Percentiles rank a stretch among this genome's conserved stretches.
These are phyloP conservation scores for Gomphus sp. DNA, from an alignment of 1,284 basidiomycete species.

Conservation along the genomic window DNA sequence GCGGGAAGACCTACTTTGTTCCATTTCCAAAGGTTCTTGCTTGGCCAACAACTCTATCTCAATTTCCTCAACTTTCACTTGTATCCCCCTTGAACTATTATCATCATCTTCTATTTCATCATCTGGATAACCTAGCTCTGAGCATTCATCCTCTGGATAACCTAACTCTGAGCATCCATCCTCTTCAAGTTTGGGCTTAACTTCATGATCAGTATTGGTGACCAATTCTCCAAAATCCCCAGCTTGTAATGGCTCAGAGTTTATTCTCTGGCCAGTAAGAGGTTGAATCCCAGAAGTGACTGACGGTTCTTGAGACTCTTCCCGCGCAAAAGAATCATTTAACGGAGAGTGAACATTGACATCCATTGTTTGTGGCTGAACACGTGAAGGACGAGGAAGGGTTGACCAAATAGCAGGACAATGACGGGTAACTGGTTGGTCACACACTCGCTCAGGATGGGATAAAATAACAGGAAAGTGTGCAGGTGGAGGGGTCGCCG, in stretches of 20 bases:
- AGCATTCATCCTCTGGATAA: too few species aligned
- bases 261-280: too few species aligned
- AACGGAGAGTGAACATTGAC: not conserved
- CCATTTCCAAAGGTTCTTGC: not conserved
- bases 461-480: not conserved
- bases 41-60: not conserved
- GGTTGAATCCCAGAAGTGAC: too few species aligned
- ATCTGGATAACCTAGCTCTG: too few species aligned
- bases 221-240: too few species aligned
- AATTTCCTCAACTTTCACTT: not conserved
- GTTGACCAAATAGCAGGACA: not conserved
- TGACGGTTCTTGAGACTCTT: too few species aligned
- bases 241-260: too few species aligned
- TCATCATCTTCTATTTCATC: too few species aligned
- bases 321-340: not conserved
- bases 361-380: not conserved
- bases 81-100: too few species aligned
- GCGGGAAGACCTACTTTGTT: not conserved
- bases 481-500: not conserved
- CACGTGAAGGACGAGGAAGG: not conserved
- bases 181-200: too few species aligned
- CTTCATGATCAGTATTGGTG: too few species aligned
- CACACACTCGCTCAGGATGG: not conserved
- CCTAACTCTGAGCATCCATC: too few species aligned
- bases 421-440: not conserved